Evolutionary conservation across 2,329 filamentous ascomycete genomes (phyloP).

Genomic region (Stromatinia cepivora): DNA sequence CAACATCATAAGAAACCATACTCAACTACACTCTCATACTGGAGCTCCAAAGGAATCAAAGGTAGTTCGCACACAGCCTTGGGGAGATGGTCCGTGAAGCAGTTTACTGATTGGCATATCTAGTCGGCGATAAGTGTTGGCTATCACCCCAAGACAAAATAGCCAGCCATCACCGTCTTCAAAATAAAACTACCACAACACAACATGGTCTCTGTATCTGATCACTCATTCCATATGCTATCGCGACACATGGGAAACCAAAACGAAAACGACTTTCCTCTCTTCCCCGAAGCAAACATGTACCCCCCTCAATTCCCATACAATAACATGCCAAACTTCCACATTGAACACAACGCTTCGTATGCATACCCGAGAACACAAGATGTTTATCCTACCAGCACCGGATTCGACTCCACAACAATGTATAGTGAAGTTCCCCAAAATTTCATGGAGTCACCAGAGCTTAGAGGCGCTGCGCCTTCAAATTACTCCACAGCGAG

Average conservation of each 20-base stretch:
- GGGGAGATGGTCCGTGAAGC: slow-evolving; percentile 4
- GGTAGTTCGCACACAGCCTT: slow-evolving; percentile 26
- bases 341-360: slow-evolving; percentile 47
- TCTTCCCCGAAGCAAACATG: slow-evolving; percentile 50
- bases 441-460: slow-evolving; percentile 37
- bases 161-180: slow-evolving; percentile 43
- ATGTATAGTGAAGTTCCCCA: slow-evolving; percentile 48
- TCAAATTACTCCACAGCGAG: slow-evolving; percentile 42
- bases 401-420: slow-evolving; percentile 49
- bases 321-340: slow-evolving; percentile 47
- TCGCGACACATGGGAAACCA: slow-evolving; percentile 53
- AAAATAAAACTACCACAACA: slow-evolving; percentile 58
- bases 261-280: slow-evolving; percentile 44
- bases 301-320: slow-evolving; percentile 51
- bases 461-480: slow-evolving; percentile 34
- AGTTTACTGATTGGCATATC: slow-evolving; percentile 26
- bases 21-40: slow-evolving; percentile 22
- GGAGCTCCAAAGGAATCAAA: slow-evolving; percentile 26
- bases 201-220: slow-evolving; percentile 68
- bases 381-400: slow-evolving; percentile 44
- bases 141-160: slow-evolving; percentile 30
- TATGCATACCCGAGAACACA: slow-evolving; percentile 36
- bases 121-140: slow-evolving; percentile 35
- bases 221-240: slow-evolving; percentile 92
- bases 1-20: slow-evolving; percentile 17